phyloP scores from a whole-genome alignment of 805 yeast genomes.

The Wickerhamiella nectarea region DNA sequence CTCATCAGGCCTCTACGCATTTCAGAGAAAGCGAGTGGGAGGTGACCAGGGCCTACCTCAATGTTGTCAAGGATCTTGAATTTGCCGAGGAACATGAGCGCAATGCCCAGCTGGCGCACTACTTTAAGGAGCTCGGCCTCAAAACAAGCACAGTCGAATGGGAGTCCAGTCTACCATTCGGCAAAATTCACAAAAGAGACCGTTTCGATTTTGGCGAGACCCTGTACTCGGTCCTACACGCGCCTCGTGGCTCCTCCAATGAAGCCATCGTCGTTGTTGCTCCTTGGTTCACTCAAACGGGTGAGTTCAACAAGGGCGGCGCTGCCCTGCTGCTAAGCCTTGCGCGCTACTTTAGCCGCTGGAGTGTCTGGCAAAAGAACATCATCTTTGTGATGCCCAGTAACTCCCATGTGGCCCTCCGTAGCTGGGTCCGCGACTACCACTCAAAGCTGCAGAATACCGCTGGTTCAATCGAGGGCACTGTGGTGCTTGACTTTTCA shows the following conservation, averaged over 20 bases:
- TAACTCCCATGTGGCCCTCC: slow-evolving; percentile 50
- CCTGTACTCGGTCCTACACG: slow-evolving; percentile 72
- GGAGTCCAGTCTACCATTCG: slow-evolving; percentile 18
- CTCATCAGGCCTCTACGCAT: slow-evolving; percentile 86
- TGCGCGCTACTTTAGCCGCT: slow-evolving; percentile 64
- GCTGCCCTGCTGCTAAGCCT: slow-evolving; percentile 57
- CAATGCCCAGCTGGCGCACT: slow-evolving; percentile 29
- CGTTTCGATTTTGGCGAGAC: slow-evolving; percentile 30
- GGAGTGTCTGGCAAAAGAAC: slow-evolving; percentile 94
- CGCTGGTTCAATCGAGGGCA: slow-evolving; percentile 90
- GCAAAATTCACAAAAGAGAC: slow-evolving; percentile 10
- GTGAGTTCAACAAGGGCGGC: slow-evolving; percentile 63
- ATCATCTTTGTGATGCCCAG: slow-evolving; percentile 74
- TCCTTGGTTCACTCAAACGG: slow-evolving; percentile 68
- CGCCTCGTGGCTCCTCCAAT: slow-evolving; percentile 91
- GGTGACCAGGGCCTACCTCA: slow-evolving; percentile 69
- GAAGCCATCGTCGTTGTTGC: slow-evolving; percentile 86
- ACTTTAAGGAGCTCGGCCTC: slow-evolving; percentile 64
- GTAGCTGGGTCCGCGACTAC: slow-evolving; percentile 89
- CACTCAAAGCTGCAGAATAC: slow-evolving; percentile 73
- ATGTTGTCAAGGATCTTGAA: slow-evolving; percentile 34
- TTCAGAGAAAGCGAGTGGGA: slow-evolving; percentile 95
- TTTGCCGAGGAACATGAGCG: slow-evolving; percentile 24
- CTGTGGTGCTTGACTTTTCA: slow-evolving; percentile 70
- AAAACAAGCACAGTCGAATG: slow-evolving; percentile 39